Conservation (phyloP, 768 basidiomycete species). For the Sporobolomyces pararoseus region DNA sequence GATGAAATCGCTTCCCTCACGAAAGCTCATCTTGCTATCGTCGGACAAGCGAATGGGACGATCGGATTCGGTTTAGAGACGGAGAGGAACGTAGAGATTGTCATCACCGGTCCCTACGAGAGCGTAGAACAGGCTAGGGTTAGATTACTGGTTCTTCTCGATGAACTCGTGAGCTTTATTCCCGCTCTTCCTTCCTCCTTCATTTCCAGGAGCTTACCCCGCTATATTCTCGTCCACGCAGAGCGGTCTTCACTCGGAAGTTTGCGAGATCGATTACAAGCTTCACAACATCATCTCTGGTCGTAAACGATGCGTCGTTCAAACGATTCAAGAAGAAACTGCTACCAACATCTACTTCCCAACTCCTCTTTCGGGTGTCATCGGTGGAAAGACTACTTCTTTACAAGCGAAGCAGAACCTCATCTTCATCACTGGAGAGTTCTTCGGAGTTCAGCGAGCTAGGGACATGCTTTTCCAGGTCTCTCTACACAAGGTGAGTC, state of each 20-base stretch:
- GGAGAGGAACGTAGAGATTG: slow-evolving; percentile 87
- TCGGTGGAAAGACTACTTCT: slow-evolving; percentile 59
- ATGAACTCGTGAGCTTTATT: slow-evolving; percentile 71
- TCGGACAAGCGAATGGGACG: slow-evolving; percentile 67
- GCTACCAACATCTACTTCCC: slow-evolving; percentile 96
- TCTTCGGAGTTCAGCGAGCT: slow-evolving; percentile 90
- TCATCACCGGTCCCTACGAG: slow-evolving; percentile 78
- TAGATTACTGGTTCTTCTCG: slow-evolving; percentile 83
- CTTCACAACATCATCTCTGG: slow-evolving; percentile 86
- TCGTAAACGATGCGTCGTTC: slow-evolving; percentile 77
- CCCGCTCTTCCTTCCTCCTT: not conserved
- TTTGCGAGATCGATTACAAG: slow-evolving; percentile 91
- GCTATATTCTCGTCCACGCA: slow-evolving; percentile 47
- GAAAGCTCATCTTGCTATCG: slow-evolving; percentile 87
- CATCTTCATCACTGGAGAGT: slow-evolving; percentile 97
- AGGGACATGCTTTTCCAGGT: slow-evolving; percentile 90
- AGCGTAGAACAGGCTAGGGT: slow-evolving; percentile 88
- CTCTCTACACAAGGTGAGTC: slow-evolving; percentile 72
- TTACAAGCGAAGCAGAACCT: slow-evolving; percentile 61
- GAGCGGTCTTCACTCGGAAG: slow-evolving; percentile 86
- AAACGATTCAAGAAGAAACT: slow-evolving; percentile 93
- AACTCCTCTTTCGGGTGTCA: slow-evolving; percentile 77
- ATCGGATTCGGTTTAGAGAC: slow-evolving; percentile 90
- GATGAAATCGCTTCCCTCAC: slow-evolving; percentile 92
- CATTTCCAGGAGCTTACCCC: not conserved